A percentile compares a stretch with the other conserved stretches of the same genome.
phyloP scores from a whole-genome alignment of 2,329 filamentous ascomycete genomes.

The Ophiocordyceps camponoti-floridani region DNA sequence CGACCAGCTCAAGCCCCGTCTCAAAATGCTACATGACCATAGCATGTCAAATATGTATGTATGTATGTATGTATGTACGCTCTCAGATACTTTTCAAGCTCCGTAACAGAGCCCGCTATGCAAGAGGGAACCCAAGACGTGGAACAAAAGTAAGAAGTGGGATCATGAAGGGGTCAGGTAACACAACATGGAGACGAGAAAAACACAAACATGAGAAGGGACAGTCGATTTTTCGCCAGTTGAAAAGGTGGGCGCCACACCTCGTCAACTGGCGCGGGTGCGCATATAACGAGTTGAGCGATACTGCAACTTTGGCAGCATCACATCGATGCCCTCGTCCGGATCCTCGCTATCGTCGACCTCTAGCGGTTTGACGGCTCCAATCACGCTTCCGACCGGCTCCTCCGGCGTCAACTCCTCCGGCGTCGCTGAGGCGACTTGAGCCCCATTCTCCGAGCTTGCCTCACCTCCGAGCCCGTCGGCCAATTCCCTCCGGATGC shows the following conservation, averaged over 20 bases:
- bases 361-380: conserved; percentile 11
- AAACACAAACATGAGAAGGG: background rate
- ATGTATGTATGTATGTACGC: too few species aligned
- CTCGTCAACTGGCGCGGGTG: conserved; percentile 7
- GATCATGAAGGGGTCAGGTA: background rate
- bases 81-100: background rate
- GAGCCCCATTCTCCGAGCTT: conserved; percentile 8
- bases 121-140: background rate
- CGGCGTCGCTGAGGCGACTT: conserved; percentile 5
- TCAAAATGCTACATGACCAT: too few species aligned
- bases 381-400: conserved; percentile 5
- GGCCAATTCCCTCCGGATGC: conserved; percentile 28
- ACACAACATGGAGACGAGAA: background rate
- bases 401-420: conserved; percentile 1
- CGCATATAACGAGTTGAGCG: conserved; percentile 23
- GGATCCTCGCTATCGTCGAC: conserved; percentile 17
- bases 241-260: background rate
- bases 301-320: conserved; percentile 20
- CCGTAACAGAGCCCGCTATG: background rate
- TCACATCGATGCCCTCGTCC: conserved; percentile 23
- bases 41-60: too few species aligned
- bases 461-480: conserved; percentile 11
- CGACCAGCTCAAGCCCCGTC: too few species aligned
- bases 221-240: background rate
- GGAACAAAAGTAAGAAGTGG: background rate